Conservation (phyloP, 805 yeast genomes). For the Wickerhamiella sorbophila region DNA sequence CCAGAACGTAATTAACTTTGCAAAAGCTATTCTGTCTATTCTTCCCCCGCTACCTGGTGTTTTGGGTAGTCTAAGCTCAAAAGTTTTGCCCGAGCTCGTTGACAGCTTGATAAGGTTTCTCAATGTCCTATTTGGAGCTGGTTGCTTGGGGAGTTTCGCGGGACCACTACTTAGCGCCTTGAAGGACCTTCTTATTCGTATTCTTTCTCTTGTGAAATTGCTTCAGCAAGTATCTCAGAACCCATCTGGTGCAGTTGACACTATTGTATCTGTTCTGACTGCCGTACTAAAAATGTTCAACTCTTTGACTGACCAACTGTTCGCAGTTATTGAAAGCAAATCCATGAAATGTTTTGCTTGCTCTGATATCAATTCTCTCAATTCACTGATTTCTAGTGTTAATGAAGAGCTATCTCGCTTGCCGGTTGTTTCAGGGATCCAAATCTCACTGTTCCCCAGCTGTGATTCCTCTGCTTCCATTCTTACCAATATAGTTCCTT, state of each 20-base stretch:
- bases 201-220: neutral
- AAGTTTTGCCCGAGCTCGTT: neutral
- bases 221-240: neutral
- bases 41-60: neutral
- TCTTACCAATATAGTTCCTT: neutral
- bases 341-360: neutral
- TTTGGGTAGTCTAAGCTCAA: neutral
- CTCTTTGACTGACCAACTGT: neutral
- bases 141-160: neutral
- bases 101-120: neutral
- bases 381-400: neutral
- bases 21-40: too few relatives aligned
- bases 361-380: neutral
- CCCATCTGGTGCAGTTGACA: neutral
- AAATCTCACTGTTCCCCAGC: neutral
- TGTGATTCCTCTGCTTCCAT: neutral
- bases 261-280: neutral
- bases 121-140: neutral
- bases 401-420: neutral
- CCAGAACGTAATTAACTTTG: neutral
- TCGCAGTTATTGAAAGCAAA: neutral
- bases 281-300: neutral
- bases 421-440: neutral
- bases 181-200: neutral
- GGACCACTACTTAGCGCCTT: neutral